phyloP scores from a whole-genome alignment of 805 yeast genomes.

The Tetrapisispora phaffii region DNA sequence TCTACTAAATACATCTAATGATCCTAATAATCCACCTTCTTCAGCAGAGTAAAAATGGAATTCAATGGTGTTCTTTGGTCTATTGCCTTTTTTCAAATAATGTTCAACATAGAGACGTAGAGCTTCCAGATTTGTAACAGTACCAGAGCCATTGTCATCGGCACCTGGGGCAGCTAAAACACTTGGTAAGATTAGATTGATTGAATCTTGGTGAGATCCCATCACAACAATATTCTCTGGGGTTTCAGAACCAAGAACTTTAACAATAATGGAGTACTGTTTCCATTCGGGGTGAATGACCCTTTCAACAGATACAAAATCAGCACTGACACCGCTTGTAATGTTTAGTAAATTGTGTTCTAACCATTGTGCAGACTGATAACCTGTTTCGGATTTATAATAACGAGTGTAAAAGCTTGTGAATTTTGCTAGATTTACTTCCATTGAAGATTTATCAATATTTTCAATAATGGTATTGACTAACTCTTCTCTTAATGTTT shows the following conservation, averaged over 20 bases:
- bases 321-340: slow-evolving; percentile 19
- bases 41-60: slow-evolving; percentile 95
- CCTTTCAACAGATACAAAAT: slow-evolving; percentile 36
- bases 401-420: slow-evolving; percentile 67
- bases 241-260: slow-evolving; percentile 40
- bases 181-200: slow-evolving; percentile 62
- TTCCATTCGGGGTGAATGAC: slow-evolving; percentile 62
- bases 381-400: slow-evolving; percentile 64
- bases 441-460: slow-evolving; percentile 41
- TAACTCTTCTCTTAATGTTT: slow-evolving; percentile 28
- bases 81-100: slow-evolving; percentile 24
- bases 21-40: slow-evolving; percentile 85
- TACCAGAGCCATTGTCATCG: slow-evolving; percentile 89
- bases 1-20: slow-evolving; percentile 58
- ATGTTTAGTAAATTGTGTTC: slow-evolving; percentile 34
- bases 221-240: slow-evolving; percentile 49
- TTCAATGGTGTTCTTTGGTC: slow-evolving; percentile 67
- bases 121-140: slow-evolving; percentile 67
- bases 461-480: slow-evolving; percentile 35
- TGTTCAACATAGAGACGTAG: slow-evolving; percentile 47
- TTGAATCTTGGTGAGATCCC: slow-evolving; percentile 86
- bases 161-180: slow-evolving; percentile 81
- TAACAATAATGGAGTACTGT: slow-evolving; percentile 67
- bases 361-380: slow-evolving; percentile 64
- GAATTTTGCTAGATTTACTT: slow-evolving; percentile 47